phyloP scores from a whole-genome alignment of 1,139 yeast genomes.

The Kluyveromyces sp. region DNA sequence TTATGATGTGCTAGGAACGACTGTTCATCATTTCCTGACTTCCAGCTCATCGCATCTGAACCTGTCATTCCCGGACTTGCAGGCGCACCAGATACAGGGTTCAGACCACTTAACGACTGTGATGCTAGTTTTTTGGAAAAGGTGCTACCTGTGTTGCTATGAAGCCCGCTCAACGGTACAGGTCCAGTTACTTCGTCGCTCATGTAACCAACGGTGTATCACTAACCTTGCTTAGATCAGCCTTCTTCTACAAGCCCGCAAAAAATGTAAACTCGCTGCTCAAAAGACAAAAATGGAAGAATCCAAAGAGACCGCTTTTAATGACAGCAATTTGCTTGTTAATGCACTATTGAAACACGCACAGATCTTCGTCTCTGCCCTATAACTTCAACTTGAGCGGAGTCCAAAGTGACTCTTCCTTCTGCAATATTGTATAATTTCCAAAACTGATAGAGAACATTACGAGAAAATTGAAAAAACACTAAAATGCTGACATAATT shows the following conservation, averaged over 20 bases:
- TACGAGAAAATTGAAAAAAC: too few species aligned
- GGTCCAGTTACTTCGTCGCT: background rate
- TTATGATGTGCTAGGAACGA: background rate
- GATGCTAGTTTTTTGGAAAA: conserved; percentile 20
- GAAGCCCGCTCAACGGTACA: background rate
- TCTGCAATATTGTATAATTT: too few species aligned
- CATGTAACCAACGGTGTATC: too few species aligned
- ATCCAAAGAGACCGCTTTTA: background rate
- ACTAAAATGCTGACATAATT: too few species aligned
- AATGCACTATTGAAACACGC: background rate
- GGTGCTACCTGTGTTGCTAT: conserved; percentile 11
- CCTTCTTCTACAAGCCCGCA: background rate
- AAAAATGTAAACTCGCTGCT: background rate
- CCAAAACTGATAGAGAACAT: too few species aligned
- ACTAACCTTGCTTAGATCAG: background rate
- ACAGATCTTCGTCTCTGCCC: background rate
- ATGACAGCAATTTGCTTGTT: background rate
- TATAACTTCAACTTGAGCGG: background rate
- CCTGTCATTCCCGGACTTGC: conserved; percentile 1
- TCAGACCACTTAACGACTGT: conserved; percentile 17
- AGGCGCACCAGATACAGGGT: conserved; percentile 18
- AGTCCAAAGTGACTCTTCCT: background rate
- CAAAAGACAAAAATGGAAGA: background rate
- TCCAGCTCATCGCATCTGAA: background rate
- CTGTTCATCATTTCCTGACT: background rate